Evolutionary conservation across 805 yeast species (phyloP).

Genomic region (Kregervanrija pseudodelftensis): DNA sequence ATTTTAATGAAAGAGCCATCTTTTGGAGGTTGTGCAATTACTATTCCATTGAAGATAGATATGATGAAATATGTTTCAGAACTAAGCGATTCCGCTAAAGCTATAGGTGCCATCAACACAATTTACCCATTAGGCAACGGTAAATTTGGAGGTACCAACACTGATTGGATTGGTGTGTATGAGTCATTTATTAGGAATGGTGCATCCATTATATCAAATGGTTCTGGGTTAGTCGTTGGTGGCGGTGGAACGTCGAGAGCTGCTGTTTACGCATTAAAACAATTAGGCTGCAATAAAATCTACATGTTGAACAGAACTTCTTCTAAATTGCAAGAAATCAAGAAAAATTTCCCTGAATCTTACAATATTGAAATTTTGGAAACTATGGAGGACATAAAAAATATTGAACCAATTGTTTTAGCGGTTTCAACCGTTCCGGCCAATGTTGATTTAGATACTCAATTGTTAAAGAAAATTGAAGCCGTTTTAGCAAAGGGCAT

Average conservation of each 20-base stretch:
- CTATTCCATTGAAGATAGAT: constrained; percentile 87
- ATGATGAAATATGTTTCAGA: constrained; percentile 60
- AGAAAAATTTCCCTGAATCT: constrained; percentile 47
- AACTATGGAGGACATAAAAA: constrained; percentile 36
- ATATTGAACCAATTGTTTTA: constrained; percentile 44
- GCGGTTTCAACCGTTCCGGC: constrained; percentile 83
- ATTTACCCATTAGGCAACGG: constrained; percentile 50
- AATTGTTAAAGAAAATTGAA: constrained; percentile 42
- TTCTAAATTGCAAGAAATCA: constrained; percentile 54
- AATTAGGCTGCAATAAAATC: constrained; percentile 70
- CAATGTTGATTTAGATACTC: constrained; percentile 56
- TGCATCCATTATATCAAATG: constrained; percentile 35
- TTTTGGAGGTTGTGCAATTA: constrained; percentile 93
- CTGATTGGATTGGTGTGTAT: constrained; percentile 90
- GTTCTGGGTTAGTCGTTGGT: constrained; percentile 77
- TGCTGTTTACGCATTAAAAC: constrained; percentile 77
- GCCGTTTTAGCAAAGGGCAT: constrained; percentile 36
- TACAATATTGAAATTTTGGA: constrained; percentile 56
- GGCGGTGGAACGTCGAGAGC: constrained; percentile 98
- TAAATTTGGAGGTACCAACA: constrained; percentile 71
- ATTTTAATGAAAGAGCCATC: constrained; percentile 39
- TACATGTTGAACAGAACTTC: constrained; percentile 77
- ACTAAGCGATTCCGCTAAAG: constrained; percentile 66
- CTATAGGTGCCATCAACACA: constrained; percentile 95
- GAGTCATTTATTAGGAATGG: constrained; percentile 62